Evolutionary conservation across 1,139 yeast genomes (phyloP), one percentile per base, ranked within the genome.

Genomic region (Sugiyamaella xylanicola): DNA sequence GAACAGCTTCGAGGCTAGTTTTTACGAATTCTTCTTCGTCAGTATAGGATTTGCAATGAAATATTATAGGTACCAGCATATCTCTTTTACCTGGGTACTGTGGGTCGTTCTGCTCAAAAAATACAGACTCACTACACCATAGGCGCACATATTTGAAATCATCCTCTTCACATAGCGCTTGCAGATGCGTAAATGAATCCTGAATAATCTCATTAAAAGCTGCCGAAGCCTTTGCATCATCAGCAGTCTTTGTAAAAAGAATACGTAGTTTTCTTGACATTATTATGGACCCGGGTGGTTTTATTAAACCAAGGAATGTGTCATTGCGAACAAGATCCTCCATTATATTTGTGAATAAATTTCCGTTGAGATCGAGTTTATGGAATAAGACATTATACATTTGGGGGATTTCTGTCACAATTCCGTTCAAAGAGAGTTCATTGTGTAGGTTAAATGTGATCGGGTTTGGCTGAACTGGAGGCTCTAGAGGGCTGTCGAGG

Each of bases 61-160:
- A 45, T 32, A 45, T 20, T 17, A 32, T 16, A 2, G 48, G 48
- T 4, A 45, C 48, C 16, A 45, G 22, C n/a, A 45, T 9, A 8
- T 13, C 19, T 20, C 15, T 32, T 20, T 17, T 21, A 9, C 27
- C 48, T 4, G 17, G 16, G 32, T 45, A 45, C 19, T 45, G 27
- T 4, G 40, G 8, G 35, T 45, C 48, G 9, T 45, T 5, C 11
- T 45, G 40, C 15, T 45, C 48, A 19, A 45, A 13, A 19, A 3
- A 45, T 45, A 45, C n/a, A 4, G 48, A 45, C 7, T 45, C 48
- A 11, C 40, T 32, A 4, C 7, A 17, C 48, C 48, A 45, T 29
- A 45, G 9, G n/a, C 40, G 48, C 11, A 45, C 16, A 3, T 29
- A 9, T 11, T 9, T 32, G 25, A 17, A 17, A 32, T 45, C 29